Percentiles rank a stretch among this genome's conserved stretches.
Conservation (phyloP, 176 grass and related monocot species). For the Echinochloa phyllopogon region DNA sequence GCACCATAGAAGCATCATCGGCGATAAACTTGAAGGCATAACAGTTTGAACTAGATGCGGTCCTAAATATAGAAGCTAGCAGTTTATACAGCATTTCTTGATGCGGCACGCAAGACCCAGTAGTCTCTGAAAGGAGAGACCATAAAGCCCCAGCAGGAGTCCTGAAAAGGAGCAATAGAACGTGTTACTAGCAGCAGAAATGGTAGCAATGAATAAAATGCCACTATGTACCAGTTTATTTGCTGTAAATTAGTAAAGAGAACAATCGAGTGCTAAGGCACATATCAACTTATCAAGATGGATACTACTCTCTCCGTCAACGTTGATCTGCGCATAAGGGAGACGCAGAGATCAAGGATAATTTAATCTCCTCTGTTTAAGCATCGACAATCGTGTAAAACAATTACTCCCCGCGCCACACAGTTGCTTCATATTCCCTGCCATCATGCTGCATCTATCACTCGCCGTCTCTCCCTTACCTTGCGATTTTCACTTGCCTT, state of each 20-base stretch:
- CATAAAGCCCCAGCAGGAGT: background rate
- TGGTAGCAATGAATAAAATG: background rate
- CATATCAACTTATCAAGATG: background rate
- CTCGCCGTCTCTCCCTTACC: too few species aligned
- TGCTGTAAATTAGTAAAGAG: background rate
- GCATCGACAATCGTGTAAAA: too few species aligned
- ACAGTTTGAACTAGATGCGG: background rate
- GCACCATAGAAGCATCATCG: slow-evolving; percentile 39
- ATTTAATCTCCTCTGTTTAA: too few species aligned
- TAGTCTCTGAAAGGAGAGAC: slow-evolving; percentile 22
- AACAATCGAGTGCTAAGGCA: background rate
- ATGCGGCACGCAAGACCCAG: background rate
- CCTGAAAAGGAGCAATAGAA: slow-evolving; percentile 24
- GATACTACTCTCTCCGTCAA: background rate
- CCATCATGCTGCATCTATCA: too few species aligned
- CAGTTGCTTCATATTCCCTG: too few species aligned
- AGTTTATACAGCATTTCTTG: slow-evolving; percentile 44
- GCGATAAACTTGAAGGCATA: slow-evolving; percentile 4
- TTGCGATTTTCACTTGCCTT: too few species aligned
- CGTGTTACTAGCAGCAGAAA: background rate
- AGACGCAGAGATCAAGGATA: too few species aligned
- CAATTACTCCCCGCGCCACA: too few species aligned
- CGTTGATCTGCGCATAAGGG: too few species aligned
- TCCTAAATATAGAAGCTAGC: slow-evolving; percentile 40
- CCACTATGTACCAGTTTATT: background rate